A percentile compares a stretch with the other conserved stretches of the same genome.
phyloP scores from a whole-genome alignment of 1,139 yeast species.

The Saccharomycopsis hybrid region DNA sequence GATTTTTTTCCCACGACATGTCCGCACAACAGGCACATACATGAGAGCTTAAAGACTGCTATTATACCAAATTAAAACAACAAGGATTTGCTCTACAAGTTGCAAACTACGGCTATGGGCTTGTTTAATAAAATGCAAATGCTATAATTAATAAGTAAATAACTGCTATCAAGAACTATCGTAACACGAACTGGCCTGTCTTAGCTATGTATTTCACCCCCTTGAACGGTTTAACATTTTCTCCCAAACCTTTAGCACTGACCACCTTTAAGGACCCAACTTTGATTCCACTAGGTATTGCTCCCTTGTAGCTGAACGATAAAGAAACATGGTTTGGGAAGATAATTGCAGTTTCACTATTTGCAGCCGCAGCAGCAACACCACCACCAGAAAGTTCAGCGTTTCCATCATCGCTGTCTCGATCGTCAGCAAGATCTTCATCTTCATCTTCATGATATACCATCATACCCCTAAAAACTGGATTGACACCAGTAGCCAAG shows the following conservation, averaged over 20 bases:
- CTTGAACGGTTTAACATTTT: slow-evolving; percentile 72
- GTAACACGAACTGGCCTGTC: slow-evolving; percentile 48
- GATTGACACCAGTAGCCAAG: slow-evolving; percentile 58
- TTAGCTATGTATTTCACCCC: slow-evolving; percentile 81
- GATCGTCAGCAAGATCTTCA: no score
- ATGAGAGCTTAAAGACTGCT: no score
- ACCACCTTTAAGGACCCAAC: slow-evolving; percentile 61
- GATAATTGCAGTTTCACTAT: slow-evolving; percentile 20
- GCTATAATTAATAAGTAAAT: no score
- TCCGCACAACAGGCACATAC: no score
- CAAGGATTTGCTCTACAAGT: no score
- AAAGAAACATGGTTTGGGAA: slow-evolving; percentile 51
- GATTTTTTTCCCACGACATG: no score
- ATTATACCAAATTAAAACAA: no score
- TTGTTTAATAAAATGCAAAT: no score
- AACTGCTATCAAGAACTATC: neutral
- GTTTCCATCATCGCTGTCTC: neutral
- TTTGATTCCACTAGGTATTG: slow-evolving; percentile 68
- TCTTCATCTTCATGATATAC: slow-evolving; percentile 24
- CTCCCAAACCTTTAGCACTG: slow-evolving; percentile 52
- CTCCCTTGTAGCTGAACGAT: slow-evolving; percentile 58
- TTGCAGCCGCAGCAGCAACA: neutral
- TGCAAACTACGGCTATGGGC: no score
- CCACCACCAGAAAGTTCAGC: neutral
- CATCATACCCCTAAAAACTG: slow-evolving; percentile 58